A percentile compares a stretch with the other conserved stretches of the same genome.
phyloP scores from a whole-genome alignment of 768 basidiomycete species.

The Lentinula boryana region DNA sequence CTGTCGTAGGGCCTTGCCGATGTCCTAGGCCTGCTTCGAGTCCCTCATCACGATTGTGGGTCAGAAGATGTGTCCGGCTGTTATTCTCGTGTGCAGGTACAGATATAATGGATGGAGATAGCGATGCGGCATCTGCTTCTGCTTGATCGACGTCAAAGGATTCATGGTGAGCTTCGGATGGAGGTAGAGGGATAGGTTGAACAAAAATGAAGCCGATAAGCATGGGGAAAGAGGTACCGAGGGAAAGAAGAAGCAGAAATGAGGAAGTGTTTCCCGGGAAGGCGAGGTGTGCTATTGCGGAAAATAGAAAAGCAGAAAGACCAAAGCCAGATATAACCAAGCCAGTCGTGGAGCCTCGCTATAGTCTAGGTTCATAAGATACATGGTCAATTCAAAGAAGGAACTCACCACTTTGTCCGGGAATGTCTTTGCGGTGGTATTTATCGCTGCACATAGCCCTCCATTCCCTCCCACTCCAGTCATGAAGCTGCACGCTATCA shows the following conservation, averaged over 20 bases:
- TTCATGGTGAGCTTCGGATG: background rate
- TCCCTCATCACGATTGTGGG: background rate
- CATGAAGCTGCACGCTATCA: slow-evolving; percentile 43
- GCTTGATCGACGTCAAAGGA: background rate
- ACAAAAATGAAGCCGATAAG: slow-evolving; percentile 47
- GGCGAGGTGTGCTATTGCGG: slow-evolving; percentile 45
- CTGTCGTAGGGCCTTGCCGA: slow-evolving; percentile 5
- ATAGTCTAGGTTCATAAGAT: background rate
- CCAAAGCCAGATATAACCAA: slow-evolving; percentile 62
- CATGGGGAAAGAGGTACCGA: slow-evolving; percentile 57
- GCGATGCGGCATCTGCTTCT: slow-evolving; percentile 3
- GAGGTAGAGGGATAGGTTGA: slow-evolving; percentile 37
- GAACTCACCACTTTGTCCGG: slow-evolving; percentile 38
- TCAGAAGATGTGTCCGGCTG: background rate
- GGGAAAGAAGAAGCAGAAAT: slow-evolving; percentile 48
- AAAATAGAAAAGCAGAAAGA: slow-evolving; percentile 64
- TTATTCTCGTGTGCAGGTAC: background rate
- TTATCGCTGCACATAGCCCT: slow-evolving; percentile 46
- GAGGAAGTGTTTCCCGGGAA: slow-evolving; percentile 55
- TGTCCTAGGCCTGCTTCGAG: background rate
- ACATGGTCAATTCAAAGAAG: background rate
- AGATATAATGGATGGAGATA: background rate
- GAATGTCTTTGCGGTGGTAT: slow-evolving; percentile 58
- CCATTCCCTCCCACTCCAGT: slow-evolving; percentile 55
- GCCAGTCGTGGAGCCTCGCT: slow-evolving; percentile 51